Evolutionary conservation across 176 grass and related monocot genomes (phyloP).

Genomic region (Puccinellia tenuiflora): DNA sequence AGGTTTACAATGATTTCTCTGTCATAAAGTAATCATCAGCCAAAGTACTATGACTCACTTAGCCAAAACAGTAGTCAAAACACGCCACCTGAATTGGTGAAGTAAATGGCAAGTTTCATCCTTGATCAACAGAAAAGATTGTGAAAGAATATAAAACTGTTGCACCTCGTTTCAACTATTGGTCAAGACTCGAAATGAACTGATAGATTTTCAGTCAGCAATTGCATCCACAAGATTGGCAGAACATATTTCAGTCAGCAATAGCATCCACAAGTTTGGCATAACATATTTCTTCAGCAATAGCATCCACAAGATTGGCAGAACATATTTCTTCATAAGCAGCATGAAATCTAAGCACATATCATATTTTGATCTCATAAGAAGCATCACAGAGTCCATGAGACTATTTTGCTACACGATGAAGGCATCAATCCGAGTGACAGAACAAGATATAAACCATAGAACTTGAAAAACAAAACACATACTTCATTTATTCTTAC

Average conservation of each 20-base stretch:
- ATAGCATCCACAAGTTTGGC: neutral
- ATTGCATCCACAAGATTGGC: neutral
- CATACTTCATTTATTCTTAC: conserved; percentile 53
- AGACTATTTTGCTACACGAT: neutral
- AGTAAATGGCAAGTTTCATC: neutral
- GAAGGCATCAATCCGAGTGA: neutral
- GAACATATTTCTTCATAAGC: neutral
- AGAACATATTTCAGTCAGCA: too few species aligned
- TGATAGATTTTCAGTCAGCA: neutral
- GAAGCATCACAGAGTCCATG: neutral
- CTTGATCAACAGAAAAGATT: neutral
- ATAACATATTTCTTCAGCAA: neutral
- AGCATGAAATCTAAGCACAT: neutral
- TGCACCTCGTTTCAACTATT: neutral
- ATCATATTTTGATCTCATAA: neutral
- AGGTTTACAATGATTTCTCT: too few species aligned
- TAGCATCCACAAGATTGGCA: neutral
- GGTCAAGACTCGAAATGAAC: neutral
- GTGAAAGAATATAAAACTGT: neutral
- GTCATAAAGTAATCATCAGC: neutral
- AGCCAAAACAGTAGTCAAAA: neutral
- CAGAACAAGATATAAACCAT: neutral
- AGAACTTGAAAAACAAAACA: conserved; percentile 24
- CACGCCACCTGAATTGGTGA: neutral
- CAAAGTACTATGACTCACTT: neutral